Evolutionary conservation across 140 eudicot species (phyloP).

Genomic region (Senecio squalidus): DNA sequence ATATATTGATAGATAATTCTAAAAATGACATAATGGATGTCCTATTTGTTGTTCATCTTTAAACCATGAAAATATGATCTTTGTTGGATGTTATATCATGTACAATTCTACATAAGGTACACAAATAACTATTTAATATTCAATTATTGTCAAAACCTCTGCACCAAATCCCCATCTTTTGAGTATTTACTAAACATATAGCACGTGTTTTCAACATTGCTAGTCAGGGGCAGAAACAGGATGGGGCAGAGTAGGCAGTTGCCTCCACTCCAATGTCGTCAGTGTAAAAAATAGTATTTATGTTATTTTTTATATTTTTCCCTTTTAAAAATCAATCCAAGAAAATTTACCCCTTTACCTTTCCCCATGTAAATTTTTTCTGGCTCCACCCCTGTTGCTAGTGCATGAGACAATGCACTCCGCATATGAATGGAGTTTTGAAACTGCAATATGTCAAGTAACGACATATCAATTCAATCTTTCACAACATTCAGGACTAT

Average conservation of each 20-base stretch:
- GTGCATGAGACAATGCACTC: not conserved
- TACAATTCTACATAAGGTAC: not conserved
- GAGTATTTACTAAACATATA: not conserved
- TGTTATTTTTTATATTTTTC: too few relatives aligned
- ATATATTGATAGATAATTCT: not conserved
- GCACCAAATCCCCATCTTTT: constrained; percentile 1
- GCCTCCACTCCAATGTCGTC: too few relatives aligned
- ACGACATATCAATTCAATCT: not conserved
- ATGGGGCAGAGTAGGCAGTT: too few relatives aligned
- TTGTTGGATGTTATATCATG: not conserved
- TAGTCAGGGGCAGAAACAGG: too few relatives aligned
- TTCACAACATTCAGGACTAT: not conserved
- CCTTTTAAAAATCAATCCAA: too few relatives aligned
- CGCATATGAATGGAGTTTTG: not conserved
- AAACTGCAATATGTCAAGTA: not conserved
- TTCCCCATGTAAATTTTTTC: too few relatives aligned
- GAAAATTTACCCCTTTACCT: too few relatives aligned
- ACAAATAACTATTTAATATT: not conserved
- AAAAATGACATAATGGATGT: not conserved
- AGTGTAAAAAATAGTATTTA: too few relatives aligned
- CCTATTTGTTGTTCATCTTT: not conserved
- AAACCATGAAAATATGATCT: constrained; percentile 4
- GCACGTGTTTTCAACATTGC: not conserved
- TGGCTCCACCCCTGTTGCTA: too few relatives aligned
- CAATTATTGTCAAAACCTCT: not conserved